Evolutionary conservation across 2,329 filamentous ascomycete genomes (phyloP).

Genomic region (Emergomyces orientalis): DNA sequence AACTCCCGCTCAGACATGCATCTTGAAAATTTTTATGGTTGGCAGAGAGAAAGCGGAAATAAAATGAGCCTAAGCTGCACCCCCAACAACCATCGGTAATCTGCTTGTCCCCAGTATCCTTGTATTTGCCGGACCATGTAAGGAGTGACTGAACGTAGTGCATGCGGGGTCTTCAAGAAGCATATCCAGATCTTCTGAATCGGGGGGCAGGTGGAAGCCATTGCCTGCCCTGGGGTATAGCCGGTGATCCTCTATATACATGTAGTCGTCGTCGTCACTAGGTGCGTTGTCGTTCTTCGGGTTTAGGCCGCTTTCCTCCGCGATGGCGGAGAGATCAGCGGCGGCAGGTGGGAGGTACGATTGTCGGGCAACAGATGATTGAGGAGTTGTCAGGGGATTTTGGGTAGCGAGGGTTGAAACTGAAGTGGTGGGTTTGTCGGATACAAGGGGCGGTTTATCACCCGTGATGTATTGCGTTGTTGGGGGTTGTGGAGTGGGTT

Average conservation of each 20-base stretch:
- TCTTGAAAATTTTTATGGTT: not conserved
- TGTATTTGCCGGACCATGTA: conserved; percentile 24
- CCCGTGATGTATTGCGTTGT: conserved; percentile 12
- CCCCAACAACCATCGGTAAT: conserved; percentile 10
- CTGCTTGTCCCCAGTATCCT: conserved; percentile 4
- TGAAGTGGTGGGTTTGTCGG: conserved; percentile 11
- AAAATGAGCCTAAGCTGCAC: conserved; percentile 11
- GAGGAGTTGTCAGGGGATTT: conserved; percentile 2
- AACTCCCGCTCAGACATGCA: not conserved
- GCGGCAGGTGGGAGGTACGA: conserved; percentile 14
- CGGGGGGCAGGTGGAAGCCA: conserved; percentile 49
- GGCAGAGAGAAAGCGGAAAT: not conserved
- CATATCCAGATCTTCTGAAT: conserved; percentile 52
- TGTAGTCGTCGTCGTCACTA: conserved; percentile 26
- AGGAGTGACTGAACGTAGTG: conserved; percentile 47
- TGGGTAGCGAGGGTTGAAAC: conserved; percentile 8
- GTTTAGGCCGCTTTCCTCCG: conserved; percentile 1
- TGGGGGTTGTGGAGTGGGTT: conserved; percentile 7
- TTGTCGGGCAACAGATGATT: conserved; percentile 11
- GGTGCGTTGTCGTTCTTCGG: not conserved
- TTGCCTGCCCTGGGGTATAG: conserved; percentile 56
- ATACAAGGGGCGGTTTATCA: conserved; percentile 9
- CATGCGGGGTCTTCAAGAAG: conserved; percentile 50
- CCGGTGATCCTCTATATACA: conserved; percentile 49
- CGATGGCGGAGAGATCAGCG: not conserved